Conservation (phyloP, 1,139 yeast genomes). For the Hansenula sp. region DNA sequence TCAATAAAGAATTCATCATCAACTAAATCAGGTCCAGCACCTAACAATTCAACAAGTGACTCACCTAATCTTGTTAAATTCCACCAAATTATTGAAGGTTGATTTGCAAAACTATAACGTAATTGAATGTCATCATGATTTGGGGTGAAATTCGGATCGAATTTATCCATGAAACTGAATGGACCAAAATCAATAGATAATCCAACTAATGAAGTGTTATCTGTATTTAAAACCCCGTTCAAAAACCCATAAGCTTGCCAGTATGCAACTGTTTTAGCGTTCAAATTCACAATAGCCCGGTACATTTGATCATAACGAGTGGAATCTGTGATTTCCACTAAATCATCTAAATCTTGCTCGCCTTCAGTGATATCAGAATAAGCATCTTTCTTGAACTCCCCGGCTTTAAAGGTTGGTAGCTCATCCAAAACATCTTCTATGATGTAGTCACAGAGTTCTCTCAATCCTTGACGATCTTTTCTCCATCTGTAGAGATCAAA, state of each 20-base stretch:
- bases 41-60: slow-evolving; percentile 74
- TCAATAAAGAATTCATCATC: slow-evolving; percentile 34
- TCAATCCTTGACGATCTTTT: slow-evolving; percentile 61
- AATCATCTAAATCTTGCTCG: slow-evolving; percentile 6
- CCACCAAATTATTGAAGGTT: slow-evolving; percentile 93
- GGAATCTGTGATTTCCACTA: slow-evolving; percentile 32
- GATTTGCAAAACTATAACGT: slow-evolving; percentile 76
- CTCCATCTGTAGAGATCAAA: slow-evolving; percentile 81
- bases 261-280: slow-evolving; percentile 74
- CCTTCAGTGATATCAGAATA: slow-evolving; percentile 13
- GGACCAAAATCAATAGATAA: slow-evolving; percentile 94
- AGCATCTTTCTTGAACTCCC: slow-evolving; percentile 24
- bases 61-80: slow-evolving; percentile 85
- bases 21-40: slow-evolving; percentile 54
- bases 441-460: slow-evolving; percentile 67
- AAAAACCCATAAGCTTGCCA: slow-evolving; percentile 93
- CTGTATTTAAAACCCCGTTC: slow-evolving; percentile 93
- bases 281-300: slow-evolving; percentile 63
- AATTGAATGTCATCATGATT: slow-evolving; percentile 78
- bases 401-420: slow-evolving; percentile 33
- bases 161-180: slow-evolving; percentile 82
- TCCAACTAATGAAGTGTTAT: slow-evolving; percentile 85
- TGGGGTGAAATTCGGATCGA: slow-evolving; percentile 79
- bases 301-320: slow-evolving; percentile 71
- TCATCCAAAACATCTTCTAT: slow-evolving; percentile 57